A percentile compares a stretch with the other conserved stretches of the same genome.
Evolutionary conservation across 2,329 filamentous ascomycete genomes (phyloP).

Genomic region (Sclerotinia subarctica): DNA sequence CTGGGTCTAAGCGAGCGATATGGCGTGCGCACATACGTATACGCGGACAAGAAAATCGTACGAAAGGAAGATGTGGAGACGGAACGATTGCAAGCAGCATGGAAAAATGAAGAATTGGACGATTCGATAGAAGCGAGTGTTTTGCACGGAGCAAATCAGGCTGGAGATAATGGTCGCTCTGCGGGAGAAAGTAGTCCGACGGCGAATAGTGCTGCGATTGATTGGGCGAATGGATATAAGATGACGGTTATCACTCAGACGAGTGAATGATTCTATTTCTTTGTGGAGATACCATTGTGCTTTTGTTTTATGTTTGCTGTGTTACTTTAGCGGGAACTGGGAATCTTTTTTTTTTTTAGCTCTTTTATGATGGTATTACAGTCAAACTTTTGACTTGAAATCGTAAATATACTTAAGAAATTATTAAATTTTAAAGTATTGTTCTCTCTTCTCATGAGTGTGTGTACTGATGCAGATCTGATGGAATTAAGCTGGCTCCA

Average conservation of each 20-base stretch:
- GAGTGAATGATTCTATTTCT: slow-evolving; percentile 7
- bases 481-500: no score
- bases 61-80: slow-evolving; percentile 1
- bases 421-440: not conserved
- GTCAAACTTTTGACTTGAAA: not conserved
- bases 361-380: not conserved
- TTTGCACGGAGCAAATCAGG: not conserved
- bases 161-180: not conserved
- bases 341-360: not conserved
- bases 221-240: slow-evolving; percentile 13
- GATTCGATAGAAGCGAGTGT: slow-evolving; percentile 12
- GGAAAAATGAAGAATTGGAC: slow-evolving; percentile 1
- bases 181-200: not conserved
- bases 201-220: not conserved
- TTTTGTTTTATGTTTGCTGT: slow-evolving; percentile 5
- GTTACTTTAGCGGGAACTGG: slow-evolving; percentile 2
- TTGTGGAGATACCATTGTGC: not conserved
- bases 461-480: not conserved
- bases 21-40: slow-evolving; percentile 16
- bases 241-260: slow-evolving; percentile 16
- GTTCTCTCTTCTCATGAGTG: not conserved
- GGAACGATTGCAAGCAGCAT: not conserved
- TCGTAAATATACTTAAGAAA: not conserved
- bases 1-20: slow-evolving; percentile 1
- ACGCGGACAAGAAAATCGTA: slow-evolving; percentile 13